Evolutionary conservation across 2,329 filamentous ascomycete genomes (phyloP).

Genomic region (Penicillium brasilianum): DNA sequence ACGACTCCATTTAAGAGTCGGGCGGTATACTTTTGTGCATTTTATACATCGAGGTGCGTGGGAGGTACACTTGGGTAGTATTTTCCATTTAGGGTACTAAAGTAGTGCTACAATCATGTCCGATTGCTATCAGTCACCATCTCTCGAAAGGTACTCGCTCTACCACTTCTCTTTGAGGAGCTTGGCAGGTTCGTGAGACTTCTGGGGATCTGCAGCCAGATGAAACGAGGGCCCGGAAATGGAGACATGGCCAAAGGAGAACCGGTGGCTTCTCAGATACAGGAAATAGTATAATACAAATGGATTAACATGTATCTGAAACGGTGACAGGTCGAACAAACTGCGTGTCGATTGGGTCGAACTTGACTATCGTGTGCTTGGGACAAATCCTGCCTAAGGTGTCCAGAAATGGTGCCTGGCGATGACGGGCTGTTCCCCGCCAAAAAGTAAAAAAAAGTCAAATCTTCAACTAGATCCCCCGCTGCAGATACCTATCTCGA

Average conservation of each 20-base stretch:
- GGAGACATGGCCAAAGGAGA: background rate
- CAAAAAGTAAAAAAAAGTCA: slow-evolving; percentile 19
- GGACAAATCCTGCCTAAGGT: background rate
- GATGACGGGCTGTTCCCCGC: slow-evolving; percentile 18
- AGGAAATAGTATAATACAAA: background rate
- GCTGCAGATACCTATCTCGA: background rate
- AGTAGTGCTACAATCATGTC: background rate
- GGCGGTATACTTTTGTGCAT: background rate
- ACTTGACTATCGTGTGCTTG: background rate
- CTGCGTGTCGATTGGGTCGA: background rate
- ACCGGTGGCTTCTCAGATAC: background rate
- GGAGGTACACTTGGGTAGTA: background rate
- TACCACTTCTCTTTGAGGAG: background rate
- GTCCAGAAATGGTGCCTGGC: background rate
- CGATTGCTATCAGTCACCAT: background rate
- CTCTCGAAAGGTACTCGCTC: background rate
- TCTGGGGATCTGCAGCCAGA: background rate
- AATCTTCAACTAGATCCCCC: background rate
- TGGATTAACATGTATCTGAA: background rate
- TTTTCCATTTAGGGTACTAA: background rate
- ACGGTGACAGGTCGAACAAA: background rate
- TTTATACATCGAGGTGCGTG: background rate
- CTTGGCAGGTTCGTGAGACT: background rate
- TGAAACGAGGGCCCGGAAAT: background rate
- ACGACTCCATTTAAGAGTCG: background rate